Percentiles rank a stretch among this genome's conserved stretches.
These are phyloP conservation scores for Quercus berberidifolia DNA, from an alignment of 306 rosid genomes.

Conservation along the genomic window DNA sequence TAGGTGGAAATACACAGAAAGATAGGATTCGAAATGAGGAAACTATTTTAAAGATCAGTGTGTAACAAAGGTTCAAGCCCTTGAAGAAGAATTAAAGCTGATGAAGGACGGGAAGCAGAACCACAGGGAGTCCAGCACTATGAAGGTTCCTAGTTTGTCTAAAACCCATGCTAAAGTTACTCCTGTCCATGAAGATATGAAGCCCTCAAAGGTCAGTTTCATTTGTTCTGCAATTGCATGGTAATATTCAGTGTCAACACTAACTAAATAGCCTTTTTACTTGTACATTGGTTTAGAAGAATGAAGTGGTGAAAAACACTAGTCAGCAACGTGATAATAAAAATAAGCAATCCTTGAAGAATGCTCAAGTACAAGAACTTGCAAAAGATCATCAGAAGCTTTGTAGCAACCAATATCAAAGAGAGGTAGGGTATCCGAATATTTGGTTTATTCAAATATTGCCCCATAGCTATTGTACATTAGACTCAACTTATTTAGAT, in stretches of 20 bases:
- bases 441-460: constrained; percentile 14
- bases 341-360: constrained; percentile 47
- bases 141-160: constrained; percentile 22
- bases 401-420: constrained; percentile 38
- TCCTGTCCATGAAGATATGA: constrained; percentile 51
- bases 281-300: constrained; percentile 37
- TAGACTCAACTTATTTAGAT: no score
- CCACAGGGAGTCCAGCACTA: constrained; percentile 28
- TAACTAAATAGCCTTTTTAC: constrained; percentile 7
- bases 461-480: constrained; percentile 5
- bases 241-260: constrained; percentile 18
- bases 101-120: constrained; percentile 46
- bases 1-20: no score
- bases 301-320: constrained; percentile 47
- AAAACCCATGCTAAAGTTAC: constrained; percentile 30
- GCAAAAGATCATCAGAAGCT: constrained; percentile 46
- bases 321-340: constrained; percentile 43
- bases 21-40: no score
- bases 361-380: constrained; percentile 43
- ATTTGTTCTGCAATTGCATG: constrained; percentile 23
- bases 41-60: constrained; percentile 20
- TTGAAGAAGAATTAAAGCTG: constrained; percentile 46
- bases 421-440: constrained; percentile 50
- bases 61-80: constrained; percentile 34
- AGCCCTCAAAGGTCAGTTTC: constrained; percentile 50